phyloP scores from a whole-genome alignment of 75 land plant genomes.

The Picea sitchensis region DNA sequence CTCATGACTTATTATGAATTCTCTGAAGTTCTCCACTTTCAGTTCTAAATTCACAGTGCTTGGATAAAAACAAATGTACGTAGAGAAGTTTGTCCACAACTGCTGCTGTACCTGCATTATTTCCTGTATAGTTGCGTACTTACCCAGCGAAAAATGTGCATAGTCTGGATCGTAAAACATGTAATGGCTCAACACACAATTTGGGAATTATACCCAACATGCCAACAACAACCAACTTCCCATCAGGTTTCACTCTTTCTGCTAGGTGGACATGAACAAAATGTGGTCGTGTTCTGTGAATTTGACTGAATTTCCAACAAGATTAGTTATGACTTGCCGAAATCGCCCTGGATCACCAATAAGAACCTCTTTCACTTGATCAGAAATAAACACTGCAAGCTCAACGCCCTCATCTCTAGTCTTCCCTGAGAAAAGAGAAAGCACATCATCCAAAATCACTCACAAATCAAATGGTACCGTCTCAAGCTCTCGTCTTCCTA shows the following conservation, averaged over 20 bases:
- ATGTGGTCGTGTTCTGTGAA: conserved; percentile 81
- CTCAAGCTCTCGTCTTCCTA: conserved; percentile 78
- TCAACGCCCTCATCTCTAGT: conserved; percentile 66
- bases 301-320: conserved; percentile 31
- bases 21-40: no score
- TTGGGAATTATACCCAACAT: no score
- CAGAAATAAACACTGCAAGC: conserved; percentile 82
- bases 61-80: no score
- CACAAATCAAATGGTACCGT: conserved; percentile 65
- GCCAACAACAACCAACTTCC: neutral
- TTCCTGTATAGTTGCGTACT: no score
- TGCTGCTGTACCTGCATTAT: no score
- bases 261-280: conserved; percentile 72
- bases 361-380: conserved; percentile 64
- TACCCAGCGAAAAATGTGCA: no score
- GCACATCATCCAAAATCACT: conserved; percentile 75
- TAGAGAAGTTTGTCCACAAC: no score
- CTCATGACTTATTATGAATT: no score
- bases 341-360: conserved; percentile 21
- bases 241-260: conserved; percentile 8
- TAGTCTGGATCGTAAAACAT: no score
- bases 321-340: no score
- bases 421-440: conserved; percentile 77
- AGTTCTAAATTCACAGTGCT: no score
- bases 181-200: no score